Evolutionary conservation across 176 grass and related monocot genomes (phyloP), one percentile per base, ranked within the genome.

Genomic region (Bonia amplexicaulis): DNA sequence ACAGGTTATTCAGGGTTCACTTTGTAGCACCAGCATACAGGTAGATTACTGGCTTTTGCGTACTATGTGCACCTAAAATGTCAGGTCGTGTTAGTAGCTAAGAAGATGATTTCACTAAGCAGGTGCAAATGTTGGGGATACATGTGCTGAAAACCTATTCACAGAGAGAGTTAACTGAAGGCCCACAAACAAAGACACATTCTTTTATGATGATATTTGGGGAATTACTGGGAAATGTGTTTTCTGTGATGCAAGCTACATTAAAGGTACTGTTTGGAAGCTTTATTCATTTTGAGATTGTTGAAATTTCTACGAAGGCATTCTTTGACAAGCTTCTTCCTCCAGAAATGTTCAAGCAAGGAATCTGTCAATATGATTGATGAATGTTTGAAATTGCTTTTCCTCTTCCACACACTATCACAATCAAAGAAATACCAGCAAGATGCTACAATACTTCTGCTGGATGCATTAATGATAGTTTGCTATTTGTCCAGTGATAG

Each of bases 311-410:
- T 85, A 63, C 13, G 51, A 47, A 77, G 46, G 20, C 69, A 44
- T 88, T 57, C 72, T 49, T 14, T 79, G 71, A 84, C 76, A 69
- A 70, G 33, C 77, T 48, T 33, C 44, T 91, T 92, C 70, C 82
- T 86, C n/a, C 87, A 98, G 96, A 89, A 74, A 85, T 91, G 87
- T 82, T 82, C 78, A 91, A 89, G 82, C 78, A 92, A 84, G 60
- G 93, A 96, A 85, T 90, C 88, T 77, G 66, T 92, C 68, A 81
- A 72, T 82, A 52, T 96, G 57, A 91, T 87, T 85, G 91, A 94
- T 73, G 96, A 96, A 76, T 89, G 91, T 82, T 83, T 99, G 79
- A 99, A 90, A 72, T 70, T 99, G 60, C 80, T 99, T 53, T 96
- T 99, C 90, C 86, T 99, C 37, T 80, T 91, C 89, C 86, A 94